Evolutionary conservation across 2,329 filamentous ascomycete genomes (phyloP).

Genomic region (Zasmidium citrigriseum): DNA sequence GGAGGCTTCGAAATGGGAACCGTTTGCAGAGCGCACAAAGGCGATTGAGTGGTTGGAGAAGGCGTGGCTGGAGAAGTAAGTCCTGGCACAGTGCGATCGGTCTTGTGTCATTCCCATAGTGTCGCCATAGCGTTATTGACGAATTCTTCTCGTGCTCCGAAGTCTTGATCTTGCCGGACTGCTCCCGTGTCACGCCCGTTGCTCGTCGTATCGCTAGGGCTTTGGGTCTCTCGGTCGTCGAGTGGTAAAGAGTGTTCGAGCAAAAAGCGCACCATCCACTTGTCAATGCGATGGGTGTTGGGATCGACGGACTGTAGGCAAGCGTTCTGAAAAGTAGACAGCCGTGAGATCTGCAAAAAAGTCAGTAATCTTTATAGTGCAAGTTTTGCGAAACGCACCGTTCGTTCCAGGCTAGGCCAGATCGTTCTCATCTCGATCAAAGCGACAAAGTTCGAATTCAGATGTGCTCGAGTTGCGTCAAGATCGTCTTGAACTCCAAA

Average conservation of each 20-base stretch:
- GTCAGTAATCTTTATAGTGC: too few relatives aligned
- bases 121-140: neutral
- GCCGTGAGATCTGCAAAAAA: constrained; percentile 19
- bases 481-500: constrained; percentile 43
- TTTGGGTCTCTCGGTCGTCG: neutral
- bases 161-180: neutral
- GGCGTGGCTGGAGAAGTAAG: neutral
- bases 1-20: neutral
- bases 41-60: neutral
- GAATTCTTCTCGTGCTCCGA: neutral
- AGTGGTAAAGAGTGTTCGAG: constrained; percentile 8
- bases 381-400: neutral
- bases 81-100: neutral
- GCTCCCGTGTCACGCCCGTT: too few relatives aligned
- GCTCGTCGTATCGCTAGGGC: too few relatives aligned
- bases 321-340: constrained; percentile 46
- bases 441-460: constrained; percentile 50
- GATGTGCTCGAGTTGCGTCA: constrained; percentile 35
- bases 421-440: constrained; percentile 43
- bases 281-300: constrained; percentile 14
- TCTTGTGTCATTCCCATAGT: neutral
- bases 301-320: constrained; percentile 29
- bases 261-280: constrained; percentile 19
- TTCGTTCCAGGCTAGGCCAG: constrained; percentile 39
- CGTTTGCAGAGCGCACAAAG: neutral